phyloP scores from a whole-genome alignment of 441 rosid genomes.

The Eruca vesicaria region DNA sequence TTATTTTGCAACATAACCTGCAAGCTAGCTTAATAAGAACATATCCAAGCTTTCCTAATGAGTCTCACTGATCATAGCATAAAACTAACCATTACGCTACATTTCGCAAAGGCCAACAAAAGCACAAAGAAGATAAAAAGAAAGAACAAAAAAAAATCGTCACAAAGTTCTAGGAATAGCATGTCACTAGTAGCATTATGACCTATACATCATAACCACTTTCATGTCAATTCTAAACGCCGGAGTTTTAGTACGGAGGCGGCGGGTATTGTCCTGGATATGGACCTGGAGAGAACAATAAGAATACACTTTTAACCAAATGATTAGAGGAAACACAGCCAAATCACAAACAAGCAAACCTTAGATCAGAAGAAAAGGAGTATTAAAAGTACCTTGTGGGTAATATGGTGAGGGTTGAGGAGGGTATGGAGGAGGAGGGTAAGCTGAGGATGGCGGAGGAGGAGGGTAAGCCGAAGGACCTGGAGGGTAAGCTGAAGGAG shows the following conservation, averaged over 20 bases:
- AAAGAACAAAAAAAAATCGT: not conserved
- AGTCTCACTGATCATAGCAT: not conserved
- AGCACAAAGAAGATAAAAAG: not conserved
- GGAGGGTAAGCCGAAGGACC: constrained; percentile 26
- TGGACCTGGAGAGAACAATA: constrained; percentile 42
- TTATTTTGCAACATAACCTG: not conserved
- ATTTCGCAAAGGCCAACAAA: not conserved
- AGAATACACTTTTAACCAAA: not conserved
- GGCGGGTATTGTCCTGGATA: constrained; percentile 66
- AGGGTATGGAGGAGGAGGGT: constrained; percentile 32
- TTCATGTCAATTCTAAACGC: not conserved
- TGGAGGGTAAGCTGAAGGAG: constrained; percentile 43
- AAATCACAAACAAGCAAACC: not conserved
- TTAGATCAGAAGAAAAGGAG: not conserved
- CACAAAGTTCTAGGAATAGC: constrained; percentile 5
- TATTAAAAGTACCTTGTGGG: constrained; percentile 26
- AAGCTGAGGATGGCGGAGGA: constrained; percentile 37
- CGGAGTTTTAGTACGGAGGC: constrained; percentile 47
- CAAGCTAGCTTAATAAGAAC: not conserved
- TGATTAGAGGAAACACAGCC: not conserved
- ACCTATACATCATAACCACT: constrained; percentile 26
- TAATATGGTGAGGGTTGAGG: constrained; percentile 42
- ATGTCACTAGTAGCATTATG: not conserved
- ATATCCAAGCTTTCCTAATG: constrained; percentile 11
- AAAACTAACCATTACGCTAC: constrained; percentile 15